Evolutionary conservation across 805 yeast genomes (phyloP), one percentile per base, ranked within the genome.

Genomic region (Pichia nanzhaoensis): DNA sequence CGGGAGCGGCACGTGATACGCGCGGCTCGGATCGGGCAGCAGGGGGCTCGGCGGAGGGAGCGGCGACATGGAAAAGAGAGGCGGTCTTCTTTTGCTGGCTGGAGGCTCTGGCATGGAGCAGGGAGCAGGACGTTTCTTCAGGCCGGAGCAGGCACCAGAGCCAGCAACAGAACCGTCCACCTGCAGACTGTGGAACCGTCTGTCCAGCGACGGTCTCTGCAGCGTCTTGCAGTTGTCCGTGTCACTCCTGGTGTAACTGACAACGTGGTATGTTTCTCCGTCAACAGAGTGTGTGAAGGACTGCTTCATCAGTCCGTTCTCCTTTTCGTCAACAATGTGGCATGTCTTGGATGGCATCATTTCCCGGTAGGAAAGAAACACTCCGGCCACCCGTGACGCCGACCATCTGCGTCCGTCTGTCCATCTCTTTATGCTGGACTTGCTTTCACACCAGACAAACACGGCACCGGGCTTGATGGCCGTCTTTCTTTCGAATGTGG

Each of bases 401-500:
- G 78, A 70, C 90, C 91, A 83, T 30, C 74, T 70, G 50, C 75
- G 74, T 17, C 90, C 87, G 55, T 83, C 91, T 1, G 90, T 83
- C 90, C 91, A 83, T 24, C 90, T 65, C 50, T 78, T 74, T 79
- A 84, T 81, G 16, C 80, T 83, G 36, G 85, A 78, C 52, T 77
- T 81, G 13, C 71, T 66, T 57, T 83, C 90, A 57, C 78, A 82
- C 89, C 89, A 83, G 8, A 82, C 74, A 54, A 77, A 83, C 2
- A 83, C 73, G 2, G 80, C 70, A 4, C 87, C 87, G 8, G 79
- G 69, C 18, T 63, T 61, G 35, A 84, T 81, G 18, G 64, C 61
- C 22, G 66, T 59, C 12, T 49, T 41, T 20, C 85, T 64, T 57
- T 83, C 87, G 24, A 64, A 63, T 20, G 74, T 78, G 13, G 77